Percentiles rank a stretch among this genome's conserved stretches.
These are phyloP conservation scores for Micromonas pusilla DNA, from an alignment of 139 green algal genomes.

Conservation along the genomic window DNA sequence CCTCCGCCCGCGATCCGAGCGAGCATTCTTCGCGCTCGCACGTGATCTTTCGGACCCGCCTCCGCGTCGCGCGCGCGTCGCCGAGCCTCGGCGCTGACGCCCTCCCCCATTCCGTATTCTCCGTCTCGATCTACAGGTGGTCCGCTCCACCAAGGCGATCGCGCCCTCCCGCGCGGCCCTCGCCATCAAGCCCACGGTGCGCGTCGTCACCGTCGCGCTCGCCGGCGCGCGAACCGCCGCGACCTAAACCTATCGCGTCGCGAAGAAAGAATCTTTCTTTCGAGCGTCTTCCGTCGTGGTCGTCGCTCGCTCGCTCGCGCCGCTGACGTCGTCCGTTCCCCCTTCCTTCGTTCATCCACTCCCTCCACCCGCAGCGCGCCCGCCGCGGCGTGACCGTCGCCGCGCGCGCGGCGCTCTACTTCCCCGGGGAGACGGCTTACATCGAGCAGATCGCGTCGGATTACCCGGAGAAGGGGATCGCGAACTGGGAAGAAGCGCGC, in stretches of 20 bases:
- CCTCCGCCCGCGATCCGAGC: too few relatives aligned
- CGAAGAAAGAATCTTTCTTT: too few relatives aligned
- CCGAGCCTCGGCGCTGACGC: background rate
- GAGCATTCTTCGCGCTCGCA: too few relatives aligned
- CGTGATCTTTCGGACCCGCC: too few relatives aligned
- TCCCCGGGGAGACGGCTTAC: conserved; percentile 3
- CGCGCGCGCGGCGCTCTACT: background rate
- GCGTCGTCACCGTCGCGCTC: too few relatives aligned
- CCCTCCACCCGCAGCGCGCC: background rate
- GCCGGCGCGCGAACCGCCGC: too few relatives aligned
- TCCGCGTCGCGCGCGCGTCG: background rate
- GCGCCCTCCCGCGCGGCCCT: background rate
- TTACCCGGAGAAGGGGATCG: conserved; percentile 22
- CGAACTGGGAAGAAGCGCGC: background rate
- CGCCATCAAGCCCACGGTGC: background rate
- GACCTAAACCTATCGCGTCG: too few relatives aligned
- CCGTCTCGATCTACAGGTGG: too few relatives aligned
- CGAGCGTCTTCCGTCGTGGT: too few relatives aligned
- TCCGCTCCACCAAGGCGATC: background rate
- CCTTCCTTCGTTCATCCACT: background rate
- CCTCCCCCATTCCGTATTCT: background rate
- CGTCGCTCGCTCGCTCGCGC: background rate
- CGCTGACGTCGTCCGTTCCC: background rate
- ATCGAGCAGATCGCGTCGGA: conserved; percentile 6
- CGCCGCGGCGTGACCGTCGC: background rate